These are phyloP conservation scores for Cryptosporidium canis DNA, from an alignment of 169 alveolate species.

Conservation along the genomic window DNA sequence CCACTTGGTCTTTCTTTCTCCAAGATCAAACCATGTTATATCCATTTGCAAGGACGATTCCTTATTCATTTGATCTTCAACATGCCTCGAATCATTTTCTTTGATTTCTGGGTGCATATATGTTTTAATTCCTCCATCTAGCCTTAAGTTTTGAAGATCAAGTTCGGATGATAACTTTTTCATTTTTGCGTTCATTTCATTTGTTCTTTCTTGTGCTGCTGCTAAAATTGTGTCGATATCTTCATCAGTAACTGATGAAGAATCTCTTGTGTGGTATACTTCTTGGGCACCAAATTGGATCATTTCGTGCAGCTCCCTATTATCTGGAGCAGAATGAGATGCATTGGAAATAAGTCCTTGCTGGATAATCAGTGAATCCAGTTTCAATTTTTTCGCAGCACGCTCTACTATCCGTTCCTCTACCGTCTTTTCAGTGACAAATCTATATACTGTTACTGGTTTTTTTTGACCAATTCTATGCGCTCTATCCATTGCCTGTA, in stretches of 20 bases:
- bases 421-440: conserved; percentile 86
- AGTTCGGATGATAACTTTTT: conserved; percentile 78
- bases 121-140: conserved; percentile 82
- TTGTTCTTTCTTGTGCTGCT: conserved; percentile 88
- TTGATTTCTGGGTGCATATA: conserved; percentile 74
- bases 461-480: conserved; percentile 90
- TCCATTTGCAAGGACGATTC: conserved; percentile 68
- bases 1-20: conserved; percentile 87
- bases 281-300: conserved; percentile 93
- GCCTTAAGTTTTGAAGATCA: conserved; percentile 78
- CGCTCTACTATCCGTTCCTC: conserved; percentile 88
- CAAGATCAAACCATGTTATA: conserved; percentile 81
- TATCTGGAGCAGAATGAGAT: conserved; percentile 78
- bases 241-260: conserved; percentile 85
- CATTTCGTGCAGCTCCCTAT: conserved; percentile 89
- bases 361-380: conserved; percentile 86
- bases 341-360: conserved; percentile 80
- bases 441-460: conserved; percentile 85
- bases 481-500: conserved; percentile 93
- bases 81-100: conserved; percentile 68
- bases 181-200: conserved; percentile 86
- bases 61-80: conserved; percentile 53
- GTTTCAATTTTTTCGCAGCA: conserved; percentile 87
- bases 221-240: conserved; percentile 89
- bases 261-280: conserved; percentile 84